Conservation (phyloP, 495 filamentous ascomycete species). For the Podospora bellae-mahoneyi region DNA sequence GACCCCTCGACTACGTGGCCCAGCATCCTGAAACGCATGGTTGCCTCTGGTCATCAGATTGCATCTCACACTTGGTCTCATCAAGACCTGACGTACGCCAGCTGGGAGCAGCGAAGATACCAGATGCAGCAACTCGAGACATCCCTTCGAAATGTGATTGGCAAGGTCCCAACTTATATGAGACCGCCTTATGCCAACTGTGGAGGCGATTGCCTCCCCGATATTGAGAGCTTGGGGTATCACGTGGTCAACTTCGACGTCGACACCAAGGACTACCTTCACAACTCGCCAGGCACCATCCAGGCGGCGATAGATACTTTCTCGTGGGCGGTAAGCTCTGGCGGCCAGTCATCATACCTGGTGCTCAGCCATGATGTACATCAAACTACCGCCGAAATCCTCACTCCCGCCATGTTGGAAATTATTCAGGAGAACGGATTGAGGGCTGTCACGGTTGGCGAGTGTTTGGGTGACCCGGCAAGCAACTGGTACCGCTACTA, state of each 20-base stretch:
- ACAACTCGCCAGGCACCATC: slow-evolving; percentile 26
- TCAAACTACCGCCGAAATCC: slow-evolving; percentile 30
- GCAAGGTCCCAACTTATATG: slow-evolving; percentile 42
- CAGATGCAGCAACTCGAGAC: slow-evolving; percentile 35
- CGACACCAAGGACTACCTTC: slow-evolving; percentile 43
- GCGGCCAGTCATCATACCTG: slow-evolving; percentile 26
- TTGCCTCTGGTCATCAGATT: slow-evolving; percentile 32
- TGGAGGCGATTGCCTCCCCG: slow-evolving; percentile 23
- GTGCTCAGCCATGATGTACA: slow-evolving; percentile 42
- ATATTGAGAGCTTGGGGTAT: slow-evolving; percentile 36
- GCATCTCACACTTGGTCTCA: slow-evolving; percentile 41
- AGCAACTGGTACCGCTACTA: slow-evolving; percentile 57
- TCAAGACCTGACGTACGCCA: slow-evolving; percentile 30
- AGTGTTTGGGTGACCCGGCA: slow-evolving; percentile 56
- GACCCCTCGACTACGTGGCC: slow-evolving; percentile 37
- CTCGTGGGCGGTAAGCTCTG: slow-evolving; percentile 19
- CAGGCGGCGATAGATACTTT: slow-evolving; percentile 28
- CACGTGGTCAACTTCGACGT: slow-evolving; percentile 44
- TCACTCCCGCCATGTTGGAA: slow-evolving; percentile 35
- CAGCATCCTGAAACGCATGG: slow-evolving; percentile 31
- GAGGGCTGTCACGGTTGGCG: slow-evolving; percentile 53
- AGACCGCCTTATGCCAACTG: slow-evolving; percentile 43
- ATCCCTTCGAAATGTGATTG: slow-evolving; percentile 32
- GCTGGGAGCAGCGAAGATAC: slow-evolving; percentile 14
- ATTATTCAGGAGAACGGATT: slow-evolving; percentile 27